Evolutionary conservation across 306 rosid species (phyloP).

Genomic region (Hippophae tibetana): DNA sequence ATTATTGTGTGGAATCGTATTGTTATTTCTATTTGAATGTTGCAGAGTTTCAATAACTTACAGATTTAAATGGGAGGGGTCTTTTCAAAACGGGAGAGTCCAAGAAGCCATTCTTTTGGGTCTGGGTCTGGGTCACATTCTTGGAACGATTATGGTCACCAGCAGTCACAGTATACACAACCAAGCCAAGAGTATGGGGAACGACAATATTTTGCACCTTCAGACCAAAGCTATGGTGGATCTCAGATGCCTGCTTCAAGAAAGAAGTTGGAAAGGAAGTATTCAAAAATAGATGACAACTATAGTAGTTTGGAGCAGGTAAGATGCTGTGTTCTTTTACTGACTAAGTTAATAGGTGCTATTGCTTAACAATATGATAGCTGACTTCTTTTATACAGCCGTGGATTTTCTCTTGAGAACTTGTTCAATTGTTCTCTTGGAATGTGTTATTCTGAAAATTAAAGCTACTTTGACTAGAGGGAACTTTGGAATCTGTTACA

Average conservation of each 20-base stretch:
- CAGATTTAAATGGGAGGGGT: conserved; percentile 62
- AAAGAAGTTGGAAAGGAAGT: conserved; percentile 44
- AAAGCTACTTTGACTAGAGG: not conserved
- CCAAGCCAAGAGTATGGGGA: conserved; percentile 33
- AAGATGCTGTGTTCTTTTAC: not conserved
- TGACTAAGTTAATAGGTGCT: conserved; percentile 7
- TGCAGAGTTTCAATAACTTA: conserved; percentile 24
- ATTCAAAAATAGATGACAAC: conserved; percentile 60
- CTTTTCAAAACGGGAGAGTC: conserved; percentile 43
- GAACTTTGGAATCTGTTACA: no score
- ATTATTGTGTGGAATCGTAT: not conserved
- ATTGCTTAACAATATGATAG: not conserved
- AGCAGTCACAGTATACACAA: conserved; percentile 38
- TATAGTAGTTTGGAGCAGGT: conserved; percentile 75
- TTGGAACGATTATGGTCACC: conserved; percentile 28
- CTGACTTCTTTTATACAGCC: not conserved
- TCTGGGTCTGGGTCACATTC: conserved; percentile 30
- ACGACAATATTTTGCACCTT: conserved; percentile 30
- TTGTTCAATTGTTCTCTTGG: not conserved
- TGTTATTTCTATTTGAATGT: not conserved
- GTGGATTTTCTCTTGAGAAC: not conserved
- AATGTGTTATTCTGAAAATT: not conserved
- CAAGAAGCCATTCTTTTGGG: conserved; percentile 30
- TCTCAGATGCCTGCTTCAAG: conserved; percentile 31
- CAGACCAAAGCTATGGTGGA: conserved; percentile 37